Evolutionary conservation across 2,329 filamentous ascomycete genomes (phyloP).

Genomic region (Exophiala spinifera): DNA sequence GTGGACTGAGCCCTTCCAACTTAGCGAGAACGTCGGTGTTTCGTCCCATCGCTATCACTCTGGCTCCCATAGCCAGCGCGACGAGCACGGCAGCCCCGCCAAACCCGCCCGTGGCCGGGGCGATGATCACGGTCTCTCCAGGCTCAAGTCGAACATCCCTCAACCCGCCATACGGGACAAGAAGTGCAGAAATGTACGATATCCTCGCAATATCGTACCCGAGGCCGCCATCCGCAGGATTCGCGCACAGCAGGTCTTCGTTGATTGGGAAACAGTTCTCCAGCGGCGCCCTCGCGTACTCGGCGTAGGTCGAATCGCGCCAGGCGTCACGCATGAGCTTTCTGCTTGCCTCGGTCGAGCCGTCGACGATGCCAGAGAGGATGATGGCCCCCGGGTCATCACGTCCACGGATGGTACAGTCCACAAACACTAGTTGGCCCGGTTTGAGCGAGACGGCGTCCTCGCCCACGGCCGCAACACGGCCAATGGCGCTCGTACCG

Average conservation of each 20-base stretch:
- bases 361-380: conserved; percentile 26
- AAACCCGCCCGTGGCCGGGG: conserved; percentile 49
- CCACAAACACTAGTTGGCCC: conserved; percentile 40
- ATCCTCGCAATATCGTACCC: conserved; percentile 44
- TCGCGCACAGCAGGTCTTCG: conserved; percentile 24
- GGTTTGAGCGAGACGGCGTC: conserved; percentile 36
- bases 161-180: conserved; percentile 45
- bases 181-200: conserved; percentile 33
- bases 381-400: conserved; percentile 32
- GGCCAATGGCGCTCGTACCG: conserved; percentile 37
- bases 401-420: conserved; percentile 36
- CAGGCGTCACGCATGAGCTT: conserved; percentile 36
- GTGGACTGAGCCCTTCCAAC: not conserved
- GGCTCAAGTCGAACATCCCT: conserved; percentile 38
- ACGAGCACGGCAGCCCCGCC: conserved; percentile 47
- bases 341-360: conserved; percentile 30
- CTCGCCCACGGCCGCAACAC: conserved; percentile 36
- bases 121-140: conserved; percentile 48
- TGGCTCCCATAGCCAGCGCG: conserved; percentile 48
- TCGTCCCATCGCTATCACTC: conserved; percentile 50
- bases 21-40: conserved; percentile 29
- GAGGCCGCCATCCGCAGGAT: conserved; percentile 11
- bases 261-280: conserved; percentile 37
- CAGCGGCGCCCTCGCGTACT: conserved; percentile 36
- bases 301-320: conserved; percentile 37